Evolutionary conservation across 768 basidiomycete genomes (phyloP), one percentile per base, ranked within the genome.

Genomic region (Boletus subparvulus): DNA sequence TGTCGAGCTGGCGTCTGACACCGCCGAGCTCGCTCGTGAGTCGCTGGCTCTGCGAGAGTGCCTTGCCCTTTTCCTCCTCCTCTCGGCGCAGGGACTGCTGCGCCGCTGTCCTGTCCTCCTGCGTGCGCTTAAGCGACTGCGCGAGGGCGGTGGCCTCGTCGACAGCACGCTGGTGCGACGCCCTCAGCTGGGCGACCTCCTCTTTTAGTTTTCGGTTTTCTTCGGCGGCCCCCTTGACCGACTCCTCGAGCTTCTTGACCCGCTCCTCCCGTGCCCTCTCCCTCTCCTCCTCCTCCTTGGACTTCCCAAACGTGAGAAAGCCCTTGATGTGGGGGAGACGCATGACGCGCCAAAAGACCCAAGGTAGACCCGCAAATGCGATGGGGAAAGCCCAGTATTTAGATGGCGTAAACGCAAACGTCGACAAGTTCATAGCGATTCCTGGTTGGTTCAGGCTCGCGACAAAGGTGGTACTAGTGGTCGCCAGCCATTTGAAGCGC

Each of bases 371-470:
- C 2, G 66, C 63, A 33, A 72, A 61, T n/a, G 68, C 62, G 60
- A 73, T 40, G 32, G 70, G 69, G 50, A 69, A 40, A 41, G 63
- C 58, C 61, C 58, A 72, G 52, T 63, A 63, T 52, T 59, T 69
- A 42, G 66, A 71, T 19, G 68, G 67, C 10, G 64, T 58, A 21
- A 66, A 63, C 21, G 58, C 64, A 44, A 69, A 56, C 26, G 68
- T 68, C 39, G 71, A 62, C 56, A 62, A 50, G 68, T 68, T 70
- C 70, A 71, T 71, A 21, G 67, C 61, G 47, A 46, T 37, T 43
- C 50, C 48, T 54, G 42, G 61, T n/a, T 56, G 4, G 65, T 60
- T 60, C 60, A 58, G 60, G 65, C 64, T 62, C 58, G 55, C 59
- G 49, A 58, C 54, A 43, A 48, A 54, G 36, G 58, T 55, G 36